Evolutionary conservation across 2,329 filamentous ascomycete species (phyloP).

Genomic region (Phialemoniopsis sp.): DNA sequence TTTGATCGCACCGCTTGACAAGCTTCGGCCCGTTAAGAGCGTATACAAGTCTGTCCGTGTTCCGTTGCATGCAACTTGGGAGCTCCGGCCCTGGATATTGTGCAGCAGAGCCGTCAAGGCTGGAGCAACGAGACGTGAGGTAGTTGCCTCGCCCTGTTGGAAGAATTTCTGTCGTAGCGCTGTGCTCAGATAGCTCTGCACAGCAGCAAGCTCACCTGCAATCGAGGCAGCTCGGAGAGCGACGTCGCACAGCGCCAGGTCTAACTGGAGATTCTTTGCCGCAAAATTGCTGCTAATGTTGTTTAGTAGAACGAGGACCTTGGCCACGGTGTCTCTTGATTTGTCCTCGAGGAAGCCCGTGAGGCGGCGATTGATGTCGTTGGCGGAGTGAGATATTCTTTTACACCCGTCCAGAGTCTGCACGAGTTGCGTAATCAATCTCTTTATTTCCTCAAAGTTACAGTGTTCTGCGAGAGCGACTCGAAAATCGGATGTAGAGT

Average conservation of each 20-base stretch:
- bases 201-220: slow-evolving; percentile 6
- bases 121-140: not conserved
- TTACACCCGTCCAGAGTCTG: slow-evolving; percentile 12
- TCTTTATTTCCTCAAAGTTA: slow-evolving; percentile 14
- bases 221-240: slow-evolving; percentile 10
- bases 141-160: not conserved
- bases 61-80: not conserved
- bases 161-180: slow-evolving; percentile 5
- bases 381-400: slow-evolving; percentile 5
- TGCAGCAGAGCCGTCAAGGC: not conserved
- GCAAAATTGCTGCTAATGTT: slow-evolving; percentile 30
- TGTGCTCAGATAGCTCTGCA: slow-evolving; percentile 11
- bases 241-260: slow-evolving; percentile 7
- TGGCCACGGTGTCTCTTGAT: not conserved
- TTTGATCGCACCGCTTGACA: not conserved
- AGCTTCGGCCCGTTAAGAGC: slow-evolving; percentile 10
- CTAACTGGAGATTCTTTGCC: slow-evolving; percentile 8
- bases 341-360: slow-evolving; percentile 8
- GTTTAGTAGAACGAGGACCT: slow-evolving; percentile 31
- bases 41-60: slow-evolving; percentile 11
- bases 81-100: not conserved
- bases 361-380: not conserved
- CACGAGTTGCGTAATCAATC: slow-evolving; percentile 14
- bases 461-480: slow-evolving; percentile 6
- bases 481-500: slow-evolving; percentile 2